Percentiles rank a stretch among this genome's conserved stretches.
Conservation (phyloP, 805 yeast genomes). For the Lipomyces yamanashiensis region DNA sequence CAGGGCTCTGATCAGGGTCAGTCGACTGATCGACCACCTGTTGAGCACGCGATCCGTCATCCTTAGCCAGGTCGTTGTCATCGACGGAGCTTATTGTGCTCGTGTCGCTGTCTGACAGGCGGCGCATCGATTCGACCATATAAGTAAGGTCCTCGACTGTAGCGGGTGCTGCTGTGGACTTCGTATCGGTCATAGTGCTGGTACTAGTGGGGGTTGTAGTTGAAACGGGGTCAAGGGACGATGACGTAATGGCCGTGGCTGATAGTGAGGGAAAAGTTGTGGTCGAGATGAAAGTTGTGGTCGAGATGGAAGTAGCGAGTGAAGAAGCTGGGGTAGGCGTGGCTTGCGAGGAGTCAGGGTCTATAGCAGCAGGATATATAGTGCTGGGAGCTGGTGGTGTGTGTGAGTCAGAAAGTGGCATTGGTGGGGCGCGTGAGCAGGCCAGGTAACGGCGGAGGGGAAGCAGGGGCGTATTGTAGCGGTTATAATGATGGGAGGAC, state of each 20-base stretch:
- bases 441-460: too few relatives aligned
- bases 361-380: not conserved
- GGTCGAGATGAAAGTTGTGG: not conserved
- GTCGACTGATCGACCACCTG: not conserved
- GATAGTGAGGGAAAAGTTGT: not conserved
- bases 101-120: constrained; percentile 1
- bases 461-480: too few relatives aligned
- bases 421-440: too few relatives aligned
- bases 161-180: not conserved
- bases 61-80: not conserved
- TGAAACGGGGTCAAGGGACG: not conserved
- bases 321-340: too few relatives aligned
- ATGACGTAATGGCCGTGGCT: not conserved
- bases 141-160: constrained; percentile 8
- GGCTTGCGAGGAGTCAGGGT: too few relatives aligned
- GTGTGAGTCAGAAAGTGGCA: not conserved
- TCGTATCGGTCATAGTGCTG: not conserved
- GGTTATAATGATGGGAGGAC: too few relatives aligned
- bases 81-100: constrained; percentile 1
- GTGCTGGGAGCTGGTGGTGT: not conserved
- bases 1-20: not conserved
- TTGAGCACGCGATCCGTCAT: not conserved
- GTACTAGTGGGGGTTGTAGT: not conserved
- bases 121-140: constrained; percentile 11
- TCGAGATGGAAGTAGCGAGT: not conserved